Evolutionary conservation across 495 filamentous ascomycete genomes (phyloP).

Genomic region (Tirmania nivea): DNA sequence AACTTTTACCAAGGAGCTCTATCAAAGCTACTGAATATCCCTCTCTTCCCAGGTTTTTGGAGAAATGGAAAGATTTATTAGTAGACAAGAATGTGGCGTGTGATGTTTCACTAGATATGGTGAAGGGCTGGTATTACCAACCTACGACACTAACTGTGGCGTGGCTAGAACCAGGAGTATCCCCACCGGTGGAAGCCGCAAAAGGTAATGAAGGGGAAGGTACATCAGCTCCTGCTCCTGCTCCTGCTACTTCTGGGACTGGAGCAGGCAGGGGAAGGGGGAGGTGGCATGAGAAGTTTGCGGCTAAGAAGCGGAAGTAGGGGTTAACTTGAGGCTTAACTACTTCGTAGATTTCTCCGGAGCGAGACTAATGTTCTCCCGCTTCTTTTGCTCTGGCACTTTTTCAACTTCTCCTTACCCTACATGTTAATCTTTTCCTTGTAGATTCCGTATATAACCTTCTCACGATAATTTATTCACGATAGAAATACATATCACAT

Average conservation of each 20-base stretch:
- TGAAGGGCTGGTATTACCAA: neutral
- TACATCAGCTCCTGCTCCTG: constrained; percentile 27
- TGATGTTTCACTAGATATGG: neutral
- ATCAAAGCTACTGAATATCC: neutral
- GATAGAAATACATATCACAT: too few species aligned
- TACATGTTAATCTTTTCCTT: too few species aligned
- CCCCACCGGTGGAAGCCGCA: neutral
- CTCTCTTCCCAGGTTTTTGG: neutral
- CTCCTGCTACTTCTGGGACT: constrained; percentile 37
- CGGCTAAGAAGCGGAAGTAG: constrained; percentile 6
- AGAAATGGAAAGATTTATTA: neutral
- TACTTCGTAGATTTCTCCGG: too few species aligned
- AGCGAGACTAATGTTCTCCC: too few species aligned
- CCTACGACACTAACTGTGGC: neutral
- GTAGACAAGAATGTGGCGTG: neutral
- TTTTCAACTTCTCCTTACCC: too few species aligned
- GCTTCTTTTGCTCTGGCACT: too few species aligned
- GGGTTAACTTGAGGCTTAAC: neutral
- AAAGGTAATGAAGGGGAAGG: neutral
- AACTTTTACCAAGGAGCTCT: neutral
- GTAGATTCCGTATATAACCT: too few species aligned
- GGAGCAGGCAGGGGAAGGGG: constrained; percentile 32
- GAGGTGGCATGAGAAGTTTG: constrained; percentile 84
- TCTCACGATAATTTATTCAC: too few species aligned
- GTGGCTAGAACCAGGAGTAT: neutral